phyloP scores from a whole-genome alignment of 2,329 filamentous ascomycete species.

The Sodiomyces alkalinus region DNA sequence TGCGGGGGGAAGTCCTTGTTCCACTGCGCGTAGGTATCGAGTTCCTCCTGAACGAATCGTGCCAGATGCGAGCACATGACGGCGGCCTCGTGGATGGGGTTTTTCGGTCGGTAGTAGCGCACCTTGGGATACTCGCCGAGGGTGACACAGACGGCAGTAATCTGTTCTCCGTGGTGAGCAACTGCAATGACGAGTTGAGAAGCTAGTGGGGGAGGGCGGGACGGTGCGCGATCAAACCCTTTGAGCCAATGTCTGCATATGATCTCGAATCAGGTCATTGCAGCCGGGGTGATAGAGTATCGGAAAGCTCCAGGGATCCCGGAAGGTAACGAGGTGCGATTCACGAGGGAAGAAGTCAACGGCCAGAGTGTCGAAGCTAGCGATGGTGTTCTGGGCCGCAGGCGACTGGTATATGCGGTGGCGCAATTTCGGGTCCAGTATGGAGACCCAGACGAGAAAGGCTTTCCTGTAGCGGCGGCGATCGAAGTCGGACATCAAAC shows the following conservation, averaged over 20 bases:
- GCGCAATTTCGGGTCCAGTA: constrained; percentile 55
- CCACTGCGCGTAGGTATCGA: constrained; percentile 77
- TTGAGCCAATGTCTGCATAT: constrained; percentile 75
- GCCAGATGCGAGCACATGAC: constrained; percentile 82
- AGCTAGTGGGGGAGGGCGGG: neutral
- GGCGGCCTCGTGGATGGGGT: constrained; percentile 68
- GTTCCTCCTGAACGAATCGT: constrained; percentile 77
- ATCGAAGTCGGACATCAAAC: constrained; percentile 84
- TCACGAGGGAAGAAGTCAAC: constrained; percentile 85
- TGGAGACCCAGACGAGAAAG: constrained; percentile 73
- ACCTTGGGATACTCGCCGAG: constrained; percentile 91
- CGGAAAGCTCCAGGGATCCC: constrained; percentile 92
- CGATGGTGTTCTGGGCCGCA: constrained; percentile 56
- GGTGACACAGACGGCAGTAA: constrained; percentile 75
- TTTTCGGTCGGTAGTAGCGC: constrained; percentile 69
- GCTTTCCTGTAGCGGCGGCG: constrained; percentile 63
- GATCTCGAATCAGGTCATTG: constrained; percentile 65
- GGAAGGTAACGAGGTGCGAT: constrained; percentile 79
- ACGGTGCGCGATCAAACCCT: constrained; percentile 49
- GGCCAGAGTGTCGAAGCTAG: constrained; percentile 67
- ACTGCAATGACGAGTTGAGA: neutral
- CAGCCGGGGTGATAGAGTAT: constrained; percentile 82
- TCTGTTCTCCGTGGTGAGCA: constrained; percentile 36
- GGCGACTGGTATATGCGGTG: constrained; percentile 60
- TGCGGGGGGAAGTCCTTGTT: constrained; percentile 73